Conservation (phyloP, 495 filamentous ascomycete species). For the Tetracladium marchalianum region DNA sequence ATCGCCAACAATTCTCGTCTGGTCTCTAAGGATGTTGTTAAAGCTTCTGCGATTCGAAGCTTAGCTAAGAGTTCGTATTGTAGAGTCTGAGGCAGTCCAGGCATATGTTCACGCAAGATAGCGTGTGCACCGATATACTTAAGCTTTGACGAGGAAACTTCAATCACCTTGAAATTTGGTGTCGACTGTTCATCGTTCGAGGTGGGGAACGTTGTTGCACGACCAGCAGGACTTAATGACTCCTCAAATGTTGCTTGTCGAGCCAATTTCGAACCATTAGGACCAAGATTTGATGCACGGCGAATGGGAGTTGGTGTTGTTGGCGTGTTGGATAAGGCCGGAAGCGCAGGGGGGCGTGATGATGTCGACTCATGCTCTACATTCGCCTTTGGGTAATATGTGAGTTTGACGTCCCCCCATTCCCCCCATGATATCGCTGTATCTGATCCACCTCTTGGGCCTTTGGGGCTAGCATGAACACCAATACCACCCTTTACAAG, state of each 20-base stretch:
- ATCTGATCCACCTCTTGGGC: slow-evolving; percentile 5
- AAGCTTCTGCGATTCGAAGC: slow-evolving; percentile 67
- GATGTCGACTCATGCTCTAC: slow-evolving; percentile 18
- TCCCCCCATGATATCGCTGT: slow-evolving; percentile 44
- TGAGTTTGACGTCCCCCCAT: slow-evolving; percentile 54
- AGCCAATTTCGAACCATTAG: slow-evolving; percentile 15
- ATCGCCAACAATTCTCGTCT: slow-evolving; percentile 71
- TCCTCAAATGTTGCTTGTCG: slow-evolving; percentile 16
- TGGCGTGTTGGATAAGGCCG: slow-evolving; percentile 23
- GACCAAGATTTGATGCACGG: slow-evolving; percentile 24
- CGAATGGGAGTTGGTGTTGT: slow-evolving; percentile 43
- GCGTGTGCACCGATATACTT: slow-evolving; percentile 52
- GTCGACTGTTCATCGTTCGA: slow-evolving; percentile 42
- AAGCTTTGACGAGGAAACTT: slow-evolving; percentile 59
- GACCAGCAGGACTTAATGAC: slow-evolving; percentile 3
- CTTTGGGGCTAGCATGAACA: slow-evolving; percentile 18
- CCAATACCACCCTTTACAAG: slow-evolving; percentile 37
- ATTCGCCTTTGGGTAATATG: slow-evolving; percentile 47
- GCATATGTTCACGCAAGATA: slow-evolving; percentile 51
- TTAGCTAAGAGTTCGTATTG: slow-evolving; percentile 84
- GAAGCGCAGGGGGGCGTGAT: background rate
- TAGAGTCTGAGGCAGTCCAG: slow-evolving; percentile 57
- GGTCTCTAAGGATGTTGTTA: slow-evolving; percentile 51
- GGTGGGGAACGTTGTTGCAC: slow-evolving; percentile 15
- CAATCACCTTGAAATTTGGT: slow-evolving; percentile 47